These are phyloP conservation scores for Aspergillus ruber DNA, from an alignment of 2,329 filamentous ascomycete species.

Conservation along the genomic window DNA sequence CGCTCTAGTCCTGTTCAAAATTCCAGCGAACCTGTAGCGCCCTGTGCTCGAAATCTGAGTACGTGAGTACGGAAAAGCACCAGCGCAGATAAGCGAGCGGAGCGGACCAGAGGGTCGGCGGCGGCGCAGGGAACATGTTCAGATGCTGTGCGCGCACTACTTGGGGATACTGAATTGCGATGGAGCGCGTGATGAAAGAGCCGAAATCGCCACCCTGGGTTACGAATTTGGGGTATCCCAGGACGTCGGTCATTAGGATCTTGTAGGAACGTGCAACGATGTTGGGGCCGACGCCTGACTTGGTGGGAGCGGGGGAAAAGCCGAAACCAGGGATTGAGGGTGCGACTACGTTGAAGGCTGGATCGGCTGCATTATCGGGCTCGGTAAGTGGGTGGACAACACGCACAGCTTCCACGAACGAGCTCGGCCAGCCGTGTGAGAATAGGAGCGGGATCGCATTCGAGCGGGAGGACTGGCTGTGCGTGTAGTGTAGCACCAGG, in stretches of 20 bases:
- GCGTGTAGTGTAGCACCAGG: no score
- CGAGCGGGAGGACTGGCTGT: no score
- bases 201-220: conserved; percentile 23
- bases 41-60: conserved; percentile 1
- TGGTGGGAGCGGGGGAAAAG: conserved; percentile 15
- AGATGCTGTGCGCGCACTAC: conserved; percentile 13
- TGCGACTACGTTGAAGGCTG: conserved; percentile 23
- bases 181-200: conserved; percentile 16
- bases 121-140: conserved; percentile 16
- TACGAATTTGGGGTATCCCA: conserved; percentile 19
- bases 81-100: conserved; percentile 5
- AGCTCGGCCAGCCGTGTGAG: no score
- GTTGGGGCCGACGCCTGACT: conserved; percentile 7
- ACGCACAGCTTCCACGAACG: no score
- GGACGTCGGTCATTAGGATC: conserved; percentile 15
- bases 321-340: conserved; percentile 22
- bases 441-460: no score
- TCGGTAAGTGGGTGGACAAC: conserved; percentile 4
- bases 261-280: conserved; percentile 10
- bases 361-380: conserved; percentile 6
- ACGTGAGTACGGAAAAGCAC: conserved; percentile 4
- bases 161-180: conserved; percentile 16
- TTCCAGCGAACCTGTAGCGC: background rate
- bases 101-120: conserved; percentile 7
- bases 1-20: conserved; percentile 7